phyloP scores from a whole-genome alignment of 2,329 filamentous ascomycete genomes.

The Thielaviopsis euricoi region DNA sequence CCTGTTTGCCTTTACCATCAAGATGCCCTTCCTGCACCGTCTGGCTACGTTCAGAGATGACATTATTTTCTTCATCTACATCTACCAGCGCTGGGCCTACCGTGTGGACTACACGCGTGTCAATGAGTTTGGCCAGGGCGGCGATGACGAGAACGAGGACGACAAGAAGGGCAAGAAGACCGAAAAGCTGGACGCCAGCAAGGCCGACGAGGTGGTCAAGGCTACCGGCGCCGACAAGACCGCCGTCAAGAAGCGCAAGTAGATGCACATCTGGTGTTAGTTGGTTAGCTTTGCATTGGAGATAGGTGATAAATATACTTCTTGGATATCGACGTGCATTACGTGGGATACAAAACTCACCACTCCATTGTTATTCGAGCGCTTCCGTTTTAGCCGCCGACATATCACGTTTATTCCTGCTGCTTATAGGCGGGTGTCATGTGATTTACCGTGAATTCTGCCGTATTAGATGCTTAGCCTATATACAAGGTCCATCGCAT shows the following conservation, averaged over 20 bases:
- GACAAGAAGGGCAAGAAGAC: constrained; percentile 15
- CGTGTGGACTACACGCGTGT: constrained; percentile 80
- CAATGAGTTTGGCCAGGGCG: constrained; percentile 96
- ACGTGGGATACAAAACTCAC: too few relatives aligned
- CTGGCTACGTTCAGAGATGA: constrained; percentile 88
- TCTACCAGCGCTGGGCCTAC: constrained; percentile 91
- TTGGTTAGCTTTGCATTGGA: background rate
- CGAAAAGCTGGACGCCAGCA: constrained; percentile 24
- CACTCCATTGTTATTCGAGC: too few relatives aligned
- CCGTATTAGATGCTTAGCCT: too few relatives aligned
- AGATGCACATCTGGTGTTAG: constrained; percentile 6
- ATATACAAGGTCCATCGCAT: too few relatives aligned
- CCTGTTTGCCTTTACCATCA: constrained; percentile 96
- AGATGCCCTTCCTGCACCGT: constrained; percentile 91
- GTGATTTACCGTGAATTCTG: too few relatives aligned
- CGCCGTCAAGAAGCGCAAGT: constrained; percentile 27
- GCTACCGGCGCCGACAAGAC: constrained; percentile 33
- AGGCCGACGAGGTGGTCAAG: constrained; percentile 23
- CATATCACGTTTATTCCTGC: background rate
- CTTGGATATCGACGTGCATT: too few relatives aligned
- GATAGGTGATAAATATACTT: background rate
- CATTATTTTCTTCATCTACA: constrained; percentile 93
- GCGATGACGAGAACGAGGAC: constrained; percentile 60
- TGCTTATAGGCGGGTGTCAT: background rate
- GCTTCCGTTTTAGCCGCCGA: too few relatives aligned